Base-by-base conservation (phyloP, 208 protist genomes). In the Crithidia brevicula region DNA sequence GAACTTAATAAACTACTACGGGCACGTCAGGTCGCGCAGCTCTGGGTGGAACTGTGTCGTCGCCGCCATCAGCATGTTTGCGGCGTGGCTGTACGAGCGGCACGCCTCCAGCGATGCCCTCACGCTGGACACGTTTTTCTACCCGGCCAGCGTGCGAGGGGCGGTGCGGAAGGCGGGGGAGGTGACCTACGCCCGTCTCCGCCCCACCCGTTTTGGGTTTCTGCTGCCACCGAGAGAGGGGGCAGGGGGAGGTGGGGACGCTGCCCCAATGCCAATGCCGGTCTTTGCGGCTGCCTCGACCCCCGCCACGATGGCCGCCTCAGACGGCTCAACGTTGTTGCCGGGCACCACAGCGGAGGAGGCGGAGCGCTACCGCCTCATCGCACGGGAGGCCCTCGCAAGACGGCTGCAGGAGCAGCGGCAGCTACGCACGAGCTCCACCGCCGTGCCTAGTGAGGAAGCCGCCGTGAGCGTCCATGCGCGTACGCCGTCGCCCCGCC, bases 341-440 rank as follows among this genome's bases (percentile, higher is more conserved):
- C 89, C 89, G 2, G 89, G 86, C 11, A 91, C 89, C 3, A 90
- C 86, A 1, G 72, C 74, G 15, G 89, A 83, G 58, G 89, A 94
- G n/a, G 89, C 89, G 22, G 79, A 94, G 52, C 81, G 89, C 15
- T 85, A 82, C 22, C 83, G 89, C 30, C 73, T 80, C 27, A 82
- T 91, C 50, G 89, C 85, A 8, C 74, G 91, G 15, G 82, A 80
- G 22, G 89, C 89, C 9, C 84, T 94, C 25, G 62, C 72, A 22
- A 71, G 53, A 4, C 72, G 79, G 7, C 63, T 94, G 38, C 82
- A 88, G 63, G 57, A 89, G 69, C 64, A 82, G 56, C 59, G 15
- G 22, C 45, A 50, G 22, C 1, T 25, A 13, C 45, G 42, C n/a
- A n/a, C n/a, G n/a, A n/a, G n/a, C n/a, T n/a, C n/a, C n/a, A n/a